Percentiles rank a stretch among this genome's conserved stretches.
These are phyloP conservation scores for Diutina ranongensis DNA, from an alignment of 1,139 yeast genomes.

Conservation along the genomic window DNA sequence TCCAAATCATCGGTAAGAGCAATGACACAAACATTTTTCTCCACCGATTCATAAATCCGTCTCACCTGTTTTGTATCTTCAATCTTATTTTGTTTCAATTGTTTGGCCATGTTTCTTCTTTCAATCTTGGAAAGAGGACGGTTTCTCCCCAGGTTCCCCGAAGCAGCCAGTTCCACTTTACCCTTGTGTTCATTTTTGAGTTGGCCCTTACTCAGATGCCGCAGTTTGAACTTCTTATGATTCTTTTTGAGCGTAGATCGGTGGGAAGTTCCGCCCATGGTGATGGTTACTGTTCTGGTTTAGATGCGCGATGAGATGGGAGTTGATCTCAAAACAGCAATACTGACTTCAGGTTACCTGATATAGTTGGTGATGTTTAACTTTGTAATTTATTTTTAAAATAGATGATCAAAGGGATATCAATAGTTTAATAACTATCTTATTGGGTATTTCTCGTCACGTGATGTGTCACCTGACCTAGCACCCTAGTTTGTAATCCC, in stretches of 20 bases:
- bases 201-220: conserved; percentile 85
- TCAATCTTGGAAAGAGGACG: conserved; percentile 45
- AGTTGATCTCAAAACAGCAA: no score
- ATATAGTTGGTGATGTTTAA: no score
- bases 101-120: conserved; percentile 71
- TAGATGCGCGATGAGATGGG: not conserved
- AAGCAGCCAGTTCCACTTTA: conserved; percentile 55
- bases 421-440: no score
- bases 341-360: no score
- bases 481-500: no score
- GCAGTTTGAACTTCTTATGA: conserved; percentile 84
- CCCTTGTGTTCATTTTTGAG: conserved; percentile 74
- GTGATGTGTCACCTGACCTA: no score
- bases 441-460: no score
- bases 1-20: conserved; percentile 68
- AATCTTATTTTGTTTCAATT: conserved; percentile 65
- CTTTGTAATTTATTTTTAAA: no score
- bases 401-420: no score
- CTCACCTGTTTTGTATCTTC: conserved; percentile 38
- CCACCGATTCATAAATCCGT: conserved; percentile 75
- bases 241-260: conserved; percentile 72
- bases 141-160: conserved; percentile 21
- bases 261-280: conserved; percentile 56
- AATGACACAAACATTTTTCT: conserved; percentile 70
- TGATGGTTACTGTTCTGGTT: not conserved